phyloP scores from a whole-genome alignment of 2,329 filamentous ascomycete genomes.

The Thielaviopsis ethacetica region DNA sequence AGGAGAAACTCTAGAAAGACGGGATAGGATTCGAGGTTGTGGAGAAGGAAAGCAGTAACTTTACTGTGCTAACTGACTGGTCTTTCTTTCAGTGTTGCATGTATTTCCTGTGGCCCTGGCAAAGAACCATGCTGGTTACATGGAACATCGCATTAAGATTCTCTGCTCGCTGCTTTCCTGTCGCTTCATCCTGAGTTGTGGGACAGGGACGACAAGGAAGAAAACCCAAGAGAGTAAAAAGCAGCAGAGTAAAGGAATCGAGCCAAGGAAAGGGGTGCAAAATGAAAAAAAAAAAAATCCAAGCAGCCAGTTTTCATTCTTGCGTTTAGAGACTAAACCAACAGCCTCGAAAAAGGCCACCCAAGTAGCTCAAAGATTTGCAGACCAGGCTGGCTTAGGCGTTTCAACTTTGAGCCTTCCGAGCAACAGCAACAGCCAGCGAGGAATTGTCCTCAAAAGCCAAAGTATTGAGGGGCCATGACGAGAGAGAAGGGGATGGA shows the following conservation, averaged over 20 bases:
- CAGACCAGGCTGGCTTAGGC: conserved; percentile 1
- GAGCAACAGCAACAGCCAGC: not conserved
- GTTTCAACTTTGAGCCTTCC: conserved; percentile 4
- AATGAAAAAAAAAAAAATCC: not conserved
- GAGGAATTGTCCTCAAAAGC: not conserved
- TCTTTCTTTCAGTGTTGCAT: not conserved
- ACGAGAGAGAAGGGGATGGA: not conserved
- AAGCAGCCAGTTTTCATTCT: not conserved
- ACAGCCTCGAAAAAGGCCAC: not conserved
- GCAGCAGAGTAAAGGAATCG: not conserved
- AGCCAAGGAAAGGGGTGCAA: not conserved
- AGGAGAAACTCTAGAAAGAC: not conserved
- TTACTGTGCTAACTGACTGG: not conserved
- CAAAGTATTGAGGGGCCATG: not conserved
- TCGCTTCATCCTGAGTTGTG: not conserved
- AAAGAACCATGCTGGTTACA: not conserved
- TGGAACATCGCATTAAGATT: not conserved
- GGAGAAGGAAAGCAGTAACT: not conserved
- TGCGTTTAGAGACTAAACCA: not conserved
- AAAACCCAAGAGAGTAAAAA: not conserved
- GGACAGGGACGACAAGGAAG: not conserved
- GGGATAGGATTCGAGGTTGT: not conserved
- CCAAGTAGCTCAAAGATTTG: not conserved
- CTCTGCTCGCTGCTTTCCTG: not conserved
- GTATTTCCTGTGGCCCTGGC: not conserved